phyloP scores from a whole-genome alignment of 768 basidiomycete genomes.

The Lentinula sp. region DNA sequence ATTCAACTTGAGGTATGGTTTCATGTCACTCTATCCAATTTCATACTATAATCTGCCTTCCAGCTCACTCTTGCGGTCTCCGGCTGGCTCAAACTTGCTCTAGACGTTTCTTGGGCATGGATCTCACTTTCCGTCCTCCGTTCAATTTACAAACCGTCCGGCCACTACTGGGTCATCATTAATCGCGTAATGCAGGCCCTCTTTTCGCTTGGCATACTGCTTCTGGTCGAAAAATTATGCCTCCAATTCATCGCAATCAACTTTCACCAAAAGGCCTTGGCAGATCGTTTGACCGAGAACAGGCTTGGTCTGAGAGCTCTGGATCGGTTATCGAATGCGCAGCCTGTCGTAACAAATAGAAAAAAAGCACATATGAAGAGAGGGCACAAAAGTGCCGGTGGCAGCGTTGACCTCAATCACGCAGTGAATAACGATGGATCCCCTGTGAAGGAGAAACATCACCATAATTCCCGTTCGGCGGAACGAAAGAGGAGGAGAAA shows the following conservation, averaged over 20 bases:
- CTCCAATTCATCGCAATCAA: constrained; percentile 75
- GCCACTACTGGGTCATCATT: constrained; percentile 59
- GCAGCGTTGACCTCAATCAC: constrained; percentile 30
- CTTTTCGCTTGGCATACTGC: constrained; percentile 36
- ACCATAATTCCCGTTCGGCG: constrained; percentile 15
- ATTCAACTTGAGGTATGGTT: constrained; percentile 58
- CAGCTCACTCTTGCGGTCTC: constrained; percentile 65
- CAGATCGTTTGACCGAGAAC: constrained; percentile 69
- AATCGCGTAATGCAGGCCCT: constrained; percentile 66
- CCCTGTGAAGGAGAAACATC: constrained; percentile 13
- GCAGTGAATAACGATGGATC: constrained; percentile 14
- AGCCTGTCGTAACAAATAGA: constrained; percentile 27
- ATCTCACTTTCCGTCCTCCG: constrained; percentile 62
- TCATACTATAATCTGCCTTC: not conserved
- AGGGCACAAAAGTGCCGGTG: constrained; percentile 35
- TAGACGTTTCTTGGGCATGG: constrained; percentile 71
- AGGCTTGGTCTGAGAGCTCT: constrained; percentile 62
- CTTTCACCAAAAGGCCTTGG: constrained; percentile 72
- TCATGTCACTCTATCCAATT: not conserved
- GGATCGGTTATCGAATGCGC: constrained; percentile 65
- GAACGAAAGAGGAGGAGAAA: constrained; percentile 35
- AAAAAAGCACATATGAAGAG: constrained; percentile 9
- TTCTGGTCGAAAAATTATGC: constrained; percentile 47
- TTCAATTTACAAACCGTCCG: constrained; percentile 50
- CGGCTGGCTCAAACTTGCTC: constrained; percentile 62